These are phyloP conservation scores for Trichoderma afroharzianum DNA, from an alignment of 2,329 filamentous ascomycete species.

Conservation along the genomic window DNA sequence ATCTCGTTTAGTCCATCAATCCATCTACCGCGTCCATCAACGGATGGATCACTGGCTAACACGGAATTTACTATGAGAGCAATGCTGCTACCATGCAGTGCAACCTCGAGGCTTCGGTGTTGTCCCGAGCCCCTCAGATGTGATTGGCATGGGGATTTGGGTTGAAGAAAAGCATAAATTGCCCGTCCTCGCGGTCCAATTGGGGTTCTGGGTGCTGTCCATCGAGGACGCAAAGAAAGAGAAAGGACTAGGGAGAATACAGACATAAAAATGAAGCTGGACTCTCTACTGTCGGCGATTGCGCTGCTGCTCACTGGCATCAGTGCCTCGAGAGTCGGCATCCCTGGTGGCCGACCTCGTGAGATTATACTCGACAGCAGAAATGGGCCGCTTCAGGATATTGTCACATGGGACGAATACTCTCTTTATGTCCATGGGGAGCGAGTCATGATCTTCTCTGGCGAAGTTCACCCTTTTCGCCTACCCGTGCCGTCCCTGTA, in stretches of 20 bases:
- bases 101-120: not conserved
- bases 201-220: not conserved
- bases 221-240: not conserved
- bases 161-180: slow-evolving; percentile 4
- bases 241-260: not conserved
- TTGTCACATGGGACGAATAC: slow-evolving; percentile 68
- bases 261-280: slow-evolving; percentile 24
- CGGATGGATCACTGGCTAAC: not conserved
- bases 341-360: slow-evolving; percentile 22
- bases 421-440: slow-evolving; percentile 68
- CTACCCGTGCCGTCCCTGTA: slow-evolving; percentile 47
- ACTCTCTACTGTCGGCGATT: slow-evolving; percentile 17
- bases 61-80: not conserved
- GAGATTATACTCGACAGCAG: slow-evolving; percentile 24
- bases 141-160: not conserved
- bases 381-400: slow-evolving; percentile 30
- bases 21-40: not conserved
- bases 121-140: not conserved
- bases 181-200: not conserved
- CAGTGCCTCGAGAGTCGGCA: slow-evolving; percentile 20
- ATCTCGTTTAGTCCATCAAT: not conserved
- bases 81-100: not conserved
- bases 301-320: slow-evolving; percentile 13
- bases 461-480: slow-evolving; percentile 68
- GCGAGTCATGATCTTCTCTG: slow-evolving; percentile 67